Conservation (phyloP, 2,329 filamentous ascomycete genomes). For the Phyllosticta citribraziliensis region DNA sequence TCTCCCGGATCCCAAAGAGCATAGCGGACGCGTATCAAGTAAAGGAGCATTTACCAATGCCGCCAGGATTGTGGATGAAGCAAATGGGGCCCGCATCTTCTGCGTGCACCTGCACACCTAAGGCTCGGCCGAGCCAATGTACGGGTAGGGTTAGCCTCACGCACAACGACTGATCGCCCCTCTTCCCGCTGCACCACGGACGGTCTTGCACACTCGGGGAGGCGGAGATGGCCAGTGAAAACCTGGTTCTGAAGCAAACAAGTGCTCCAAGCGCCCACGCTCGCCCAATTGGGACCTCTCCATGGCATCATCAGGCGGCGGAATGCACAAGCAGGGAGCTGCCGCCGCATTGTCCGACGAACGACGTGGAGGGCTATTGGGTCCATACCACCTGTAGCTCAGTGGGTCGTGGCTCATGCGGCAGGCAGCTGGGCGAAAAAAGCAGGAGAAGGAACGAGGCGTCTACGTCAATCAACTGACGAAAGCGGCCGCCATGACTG, state of each 20-base stretch:
- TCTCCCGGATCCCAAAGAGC: not conserved
- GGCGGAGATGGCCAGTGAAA: not conserved
- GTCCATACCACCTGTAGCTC: not conserved
- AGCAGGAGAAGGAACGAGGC: not conserved
- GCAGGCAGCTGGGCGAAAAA: not conserved
- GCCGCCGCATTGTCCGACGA: not conserved
- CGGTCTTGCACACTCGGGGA: not conserved
- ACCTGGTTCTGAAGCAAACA: not conserved
- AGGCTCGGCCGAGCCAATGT: slow-evolving; percentile 9
- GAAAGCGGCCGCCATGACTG: not conserved
- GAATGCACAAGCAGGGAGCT: not conserved
- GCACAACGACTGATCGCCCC: not conserved
- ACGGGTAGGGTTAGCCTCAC: not conserved
- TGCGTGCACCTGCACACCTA: slow-evolving; percentile 9
- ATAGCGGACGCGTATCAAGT: not conserved
- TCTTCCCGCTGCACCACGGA: not conserved
- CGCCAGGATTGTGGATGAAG: slow-evolving; percentile 6
- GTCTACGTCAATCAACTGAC: not conserved
- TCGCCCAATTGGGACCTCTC: not conserved
- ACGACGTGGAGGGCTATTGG: not conserved
- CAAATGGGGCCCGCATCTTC: slow-evolving; percentile 2
- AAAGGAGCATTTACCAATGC: not conserved
- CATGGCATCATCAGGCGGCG: not conserved
- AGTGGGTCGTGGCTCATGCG: not conserved
- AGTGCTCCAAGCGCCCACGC: not conserved